Evolutionary conservation across 495 filamentous ascomycete species (phyloP).

Genomic region (Aspergillus taichungensis): DNA sequence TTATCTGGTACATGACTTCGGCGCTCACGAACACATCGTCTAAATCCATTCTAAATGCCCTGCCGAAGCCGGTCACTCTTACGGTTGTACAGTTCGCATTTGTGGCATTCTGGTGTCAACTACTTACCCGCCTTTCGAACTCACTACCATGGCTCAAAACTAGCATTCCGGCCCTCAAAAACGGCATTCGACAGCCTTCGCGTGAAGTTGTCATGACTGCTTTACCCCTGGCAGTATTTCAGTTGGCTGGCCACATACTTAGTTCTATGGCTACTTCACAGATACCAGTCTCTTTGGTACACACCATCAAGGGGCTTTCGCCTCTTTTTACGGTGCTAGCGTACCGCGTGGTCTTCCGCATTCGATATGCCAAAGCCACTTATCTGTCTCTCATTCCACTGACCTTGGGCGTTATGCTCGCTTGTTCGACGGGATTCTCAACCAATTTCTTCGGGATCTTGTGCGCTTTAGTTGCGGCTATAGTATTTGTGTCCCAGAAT

Average conservation of each 20-base stretch:
- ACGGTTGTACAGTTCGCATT: constrained; percentile 94
- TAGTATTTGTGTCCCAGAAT: constrained; percentile 97
- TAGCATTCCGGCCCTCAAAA: constrained; percentile 66
- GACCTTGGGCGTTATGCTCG: constrained; percentile 87
- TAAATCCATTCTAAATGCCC: constrained; percentile 90
- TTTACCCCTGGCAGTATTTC: constrained; percentile 82
- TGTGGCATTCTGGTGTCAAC: constrained; percentile 79
- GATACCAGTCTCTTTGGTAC: constrained; percentile 93
- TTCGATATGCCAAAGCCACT: constrained; percentile 78
- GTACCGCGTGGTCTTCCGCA: constrained; percentile 79
- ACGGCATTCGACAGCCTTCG: constrained; percentile 73
- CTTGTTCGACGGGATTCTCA: constrained; percentile 80
- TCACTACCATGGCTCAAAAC: constrained; percentile 58
- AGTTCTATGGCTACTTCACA: constrained; percentile 87
- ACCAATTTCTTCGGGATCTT: constrained; percentile 83
- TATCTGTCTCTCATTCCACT: constrained; percentile 91
- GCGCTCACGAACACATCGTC: constrained; percentile 96
- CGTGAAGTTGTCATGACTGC: constrained; percentile 80
- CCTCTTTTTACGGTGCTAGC: constrained; percentile 92
- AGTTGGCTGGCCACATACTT: constrained; percentile 87
- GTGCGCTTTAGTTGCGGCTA: constrained; percentile 74
- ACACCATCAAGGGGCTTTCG: constrained; percentile 99
- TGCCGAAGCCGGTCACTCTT: constrained; percentile 85
- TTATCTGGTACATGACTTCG: constrained; percentile 89
- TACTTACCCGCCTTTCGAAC: constrained; percentile 63